Base-by-base conservation (phyloP, 208 protist genomes). In the Zelonia costaricensis region DNA sequence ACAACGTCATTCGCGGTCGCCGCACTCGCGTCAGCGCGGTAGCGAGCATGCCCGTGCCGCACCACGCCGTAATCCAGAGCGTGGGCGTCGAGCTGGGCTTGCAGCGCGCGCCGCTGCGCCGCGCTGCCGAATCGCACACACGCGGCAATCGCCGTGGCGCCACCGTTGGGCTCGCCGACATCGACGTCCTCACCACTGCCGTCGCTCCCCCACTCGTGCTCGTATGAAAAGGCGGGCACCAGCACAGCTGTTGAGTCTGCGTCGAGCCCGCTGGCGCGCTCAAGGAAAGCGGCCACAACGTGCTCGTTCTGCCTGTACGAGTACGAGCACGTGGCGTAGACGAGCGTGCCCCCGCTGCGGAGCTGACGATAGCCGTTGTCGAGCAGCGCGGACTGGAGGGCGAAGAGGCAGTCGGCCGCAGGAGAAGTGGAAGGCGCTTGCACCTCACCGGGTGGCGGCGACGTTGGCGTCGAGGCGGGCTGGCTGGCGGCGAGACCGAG, bases 281-380 rank as follows among this genome's bases (percentile, higher is more conserved):
- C 52, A 8, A 97, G 44, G 44, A 94, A 91, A 8, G 75, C 64
- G 3, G 46, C 59, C 43, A 98, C 90, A 48, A 97, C 79, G 39
- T 81, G 69, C 53, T 98, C 96, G 61, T 97, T 95, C 45, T 98
- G 93, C 20, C 67, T 30, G 44, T 86, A 93, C 5, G 82, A 80
- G 54, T 98, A 93, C 58, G 91, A 93, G 74, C 96, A 98, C 18
- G 94, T 98, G 49, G 82, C 85, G 75, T 98, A 98, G n/a, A 98
- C 91, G 10, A 98, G 54, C 3, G 77, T 91, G 36, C 92, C 96
- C 13, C 91, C 91, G 4, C 69, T 68, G 39, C 78, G 75, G n/a
- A 95, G 51, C 38, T 92, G 78, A 0, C 52, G 30, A 51, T 90
- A 91, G 28, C 90, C 93, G 22, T 87, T 79, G 47, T 64, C 56